Evolutionary conservation across 1,284 basidiomycete species (phyloP).

Genomic region (Polyporus tsugae): DNA sequence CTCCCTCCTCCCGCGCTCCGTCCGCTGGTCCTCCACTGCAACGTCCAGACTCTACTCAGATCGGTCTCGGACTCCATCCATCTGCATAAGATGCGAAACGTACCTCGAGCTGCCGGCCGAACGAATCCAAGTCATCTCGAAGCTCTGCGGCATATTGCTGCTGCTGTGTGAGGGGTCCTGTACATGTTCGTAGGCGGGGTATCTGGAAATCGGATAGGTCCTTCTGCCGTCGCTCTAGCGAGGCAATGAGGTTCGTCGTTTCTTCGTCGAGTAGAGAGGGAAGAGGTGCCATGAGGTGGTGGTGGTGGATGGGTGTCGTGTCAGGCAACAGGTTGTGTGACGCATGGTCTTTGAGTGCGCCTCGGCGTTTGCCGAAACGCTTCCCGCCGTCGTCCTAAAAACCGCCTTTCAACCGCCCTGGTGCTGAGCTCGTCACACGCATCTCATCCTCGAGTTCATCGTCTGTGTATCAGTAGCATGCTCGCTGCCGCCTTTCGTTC

Average conservation of each 20-base stretch:
- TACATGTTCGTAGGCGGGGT: conserved; percentile 72
- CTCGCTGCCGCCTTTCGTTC: conserved; percentile 25
- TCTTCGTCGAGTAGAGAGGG: conserved; percentile 61
- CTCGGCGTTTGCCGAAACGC: conserved; percentile 17
- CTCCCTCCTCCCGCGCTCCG: conserved; percentile 59
- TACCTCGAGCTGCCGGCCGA: conserved; percentile 77
- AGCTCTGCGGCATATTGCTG: conserved; percentile 79
- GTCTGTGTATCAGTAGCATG: conserved; percentile 17
- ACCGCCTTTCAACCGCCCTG: too few species aligned
- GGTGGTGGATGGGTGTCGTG: conserved; percentile 6
- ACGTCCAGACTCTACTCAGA: conserved; percentile 65
- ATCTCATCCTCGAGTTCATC: not conserved
- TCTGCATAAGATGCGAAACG: conserved; percentile 33
- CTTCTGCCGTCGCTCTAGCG: conserved; percentile 61
- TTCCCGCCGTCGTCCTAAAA: not conserved
- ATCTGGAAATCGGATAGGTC: conserved; percentile 79
- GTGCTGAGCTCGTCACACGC: not conserved
- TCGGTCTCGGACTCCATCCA: conserved; percentile 25
- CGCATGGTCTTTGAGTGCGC: not conserved
- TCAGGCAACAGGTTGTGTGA: conserved; percentile 3
- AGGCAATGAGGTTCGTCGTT: conserved; percentile 55
- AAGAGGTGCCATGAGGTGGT: conserved; percentile 64
- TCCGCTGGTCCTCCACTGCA: conserved; percentile 71
- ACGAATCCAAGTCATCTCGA: conserved; percentile 73
- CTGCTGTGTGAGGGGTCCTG: conserved; percentile 71